Conservation (phyloP, 352 stramenopile species). For the Albugo laibachii region DNA sequence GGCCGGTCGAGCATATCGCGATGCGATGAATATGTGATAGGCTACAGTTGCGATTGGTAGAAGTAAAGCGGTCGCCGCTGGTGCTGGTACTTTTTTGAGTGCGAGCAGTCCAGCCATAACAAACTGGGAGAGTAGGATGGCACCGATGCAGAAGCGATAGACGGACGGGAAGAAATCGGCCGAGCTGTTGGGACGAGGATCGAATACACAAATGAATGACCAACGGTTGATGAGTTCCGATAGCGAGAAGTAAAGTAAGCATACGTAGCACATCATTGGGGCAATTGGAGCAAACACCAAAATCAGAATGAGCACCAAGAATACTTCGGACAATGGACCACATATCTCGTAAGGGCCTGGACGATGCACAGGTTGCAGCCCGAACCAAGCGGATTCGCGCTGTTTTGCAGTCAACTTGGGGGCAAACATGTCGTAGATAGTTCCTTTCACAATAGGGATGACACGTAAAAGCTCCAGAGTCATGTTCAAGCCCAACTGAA, state of each 20-base stretch:
- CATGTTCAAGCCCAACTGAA: conserved; percentile 49
- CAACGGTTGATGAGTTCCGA: conserved; percentile 62
- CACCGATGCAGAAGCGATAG: conserved; percentile 61
- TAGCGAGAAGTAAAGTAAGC: conserved; percentile 38
- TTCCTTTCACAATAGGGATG: conserved; percentile 44
- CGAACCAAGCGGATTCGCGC: conserved; percentile 42
- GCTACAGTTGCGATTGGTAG: conserved; percentile 38
- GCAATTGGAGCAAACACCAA: conserved; percentile 55
- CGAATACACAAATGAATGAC: conserved; percentile 42
- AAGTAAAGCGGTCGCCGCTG: conserved; percentile 34
- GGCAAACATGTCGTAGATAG: conserved; percentile 53
- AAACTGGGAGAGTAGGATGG: conserved; percentile 57
- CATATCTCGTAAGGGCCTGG: conserved; percentile 37
- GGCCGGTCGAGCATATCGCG: conserved; percentile 42
- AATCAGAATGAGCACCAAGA: conserved; percentile 49
- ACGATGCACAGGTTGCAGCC: conserved; percentile 28
- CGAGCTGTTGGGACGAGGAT: conserved; percentile 42
- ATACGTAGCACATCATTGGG: conserved; percentile 66
- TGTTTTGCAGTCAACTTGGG: conserved; percentile 67
- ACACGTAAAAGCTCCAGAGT: conserved; percentile 50
- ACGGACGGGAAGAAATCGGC: conserved; percentile 61
- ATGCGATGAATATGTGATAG: conserved; percentile 55
- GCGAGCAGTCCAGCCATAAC: conserved; percentile 51
- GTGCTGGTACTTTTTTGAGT: conserved; percentile 46
- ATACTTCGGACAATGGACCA: conserved; percentile 45